phyloP scores from a whole-genome alignment of 2,329 filamentous ascomycete species.

The Xylaria sp. region DNA sequence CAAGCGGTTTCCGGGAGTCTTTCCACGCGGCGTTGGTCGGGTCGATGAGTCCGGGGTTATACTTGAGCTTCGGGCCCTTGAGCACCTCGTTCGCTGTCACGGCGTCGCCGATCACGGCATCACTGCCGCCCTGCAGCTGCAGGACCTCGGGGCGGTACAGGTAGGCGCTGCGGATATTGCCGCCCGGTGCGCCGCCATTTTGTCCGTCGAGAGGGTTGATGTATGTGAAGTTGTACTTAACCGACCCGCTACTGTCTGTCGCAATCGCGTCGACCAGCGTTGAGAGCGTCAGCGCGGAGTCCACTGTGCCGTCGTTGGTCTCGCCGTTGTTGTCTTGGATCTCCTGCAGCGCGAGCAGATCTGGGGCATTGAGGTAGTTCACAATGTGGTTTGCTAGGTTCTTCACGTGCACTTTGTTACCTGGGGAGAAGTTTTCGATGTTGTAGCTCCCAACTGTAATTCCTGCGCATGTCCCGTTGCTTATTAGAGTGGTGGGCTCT shows the following conservation, averaged over 20 bases:
- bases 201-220: constrained; percentile 67
- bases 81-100: constrained; percentile 68
- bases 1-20: constrained; percentile 72
- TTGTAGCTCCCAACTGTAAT: constrained; percentile 76
- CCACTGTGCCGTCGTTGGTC: constrained; percentile 66
- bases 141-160: constrained; percentile 72
- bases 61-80: constrained; percentile 66
- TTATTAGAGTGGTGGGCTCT: constrained; percentile 62
- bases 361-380: constrained; percentile 69
- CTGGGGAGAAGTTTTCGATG: constrained; percentile 72
- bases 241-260: constrained; percentile 53
- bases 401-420: constrained; percentile 62
- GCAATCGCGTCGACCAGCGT: constrained; percentile 65
- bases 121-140: constrained; percentile 62
- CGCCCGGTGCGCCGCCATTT: constrained; percentile 74
- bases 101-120: constrained; percentile 61
- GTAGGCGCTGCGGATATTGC: constrained; percentile 77
- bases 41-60: constrained; percentile 76
- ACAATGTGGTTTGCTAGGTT: constrained; percentile 72
- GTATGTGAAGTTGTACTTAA: constrained; percentile 68
- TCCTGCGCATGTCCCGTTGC: constrained; percentile 66
- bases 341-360: constrained; percentile 76
- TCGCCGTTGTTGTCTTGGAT: constrained; percentile 74
- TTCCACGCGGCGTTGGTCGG: constrained; percentile 69
- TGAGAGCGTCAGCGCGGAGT: constrained; percentile 67